A percentile compares a stretch with the other conserved stretches of the same genome.
Evolutionary conservation across 1,139 yeast genomes (phyloP).

Genomic region (Suhomyces coccinellae): DNA sequence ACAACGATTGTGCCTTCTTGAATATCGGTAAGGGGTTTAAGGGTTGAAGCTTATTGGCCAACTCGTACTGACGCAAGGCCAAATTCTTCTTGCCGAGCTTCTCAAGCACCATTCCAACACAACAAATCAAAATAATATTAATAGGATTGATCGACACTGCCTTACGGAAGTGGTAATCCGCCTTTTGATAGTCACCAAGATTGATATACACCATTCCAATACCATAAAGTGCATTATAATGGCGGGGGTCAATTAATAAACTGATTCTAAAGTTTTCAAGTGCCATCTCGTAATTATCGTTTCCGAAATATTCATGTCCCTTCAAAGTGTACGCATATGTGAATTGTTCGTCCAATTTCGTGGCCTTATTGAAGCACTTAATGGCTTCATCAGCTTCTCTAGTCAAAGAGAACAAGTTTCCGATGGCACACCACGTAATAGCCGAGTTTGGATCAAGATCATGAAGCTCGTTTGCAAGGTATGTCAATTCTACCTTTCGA

Average conservation of each 20-base stretch:
- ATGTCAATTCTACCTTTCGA: constrained; percentile 76
- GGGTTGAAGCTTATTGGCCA: constrained; percentile 85
- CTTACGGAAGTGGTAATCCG: constrained; percentile 83
- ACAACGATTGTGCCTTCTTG: constrained; percentile 82
- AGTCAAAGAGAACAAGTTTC: constrained; percentile 81
- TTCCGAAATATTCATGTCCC: constrained; percentile 89
- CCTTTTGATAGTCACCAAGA: constrained; percentile 78
- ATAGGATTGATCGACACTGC: constrained; percentile 90
- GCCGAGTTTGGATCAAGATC: constrained; percentile 67
- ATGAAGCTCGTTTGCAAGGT: constrained; percentile 77
- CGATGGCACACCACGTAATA: constrained; percentile 90
- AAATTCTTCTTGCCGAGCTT: constrained; percentile 65
- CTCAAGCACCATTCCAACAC: constrained; percentile 93
- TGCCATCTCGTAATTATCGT: constrained; percentile 90
- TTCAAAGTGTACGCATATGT: constrained; percentile 90
- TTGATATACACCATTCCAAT: constrained; percentile 93
- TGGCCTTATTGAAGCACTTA: constrained; percentile 80
- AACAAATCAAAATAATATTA: constrained; percentile 85
- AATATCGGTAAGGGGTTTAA: constrained; percentile 82
- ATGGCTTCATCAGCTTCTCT: constrained; percentile 91
- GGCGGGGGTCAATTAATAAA: constrained; percentile 72
- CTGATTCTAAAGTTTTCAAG: constrained; percentile 81
- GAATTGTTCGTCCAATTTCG: constrained; percentile 65
- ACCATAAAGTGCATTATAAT: constrained; percentile 94
- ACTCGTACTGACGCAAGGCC: constrained; percentile 80